Conservation (phyloP, 2,329 filamentous ascomycete genomes). For the Sporothrix phasma region DNA sequence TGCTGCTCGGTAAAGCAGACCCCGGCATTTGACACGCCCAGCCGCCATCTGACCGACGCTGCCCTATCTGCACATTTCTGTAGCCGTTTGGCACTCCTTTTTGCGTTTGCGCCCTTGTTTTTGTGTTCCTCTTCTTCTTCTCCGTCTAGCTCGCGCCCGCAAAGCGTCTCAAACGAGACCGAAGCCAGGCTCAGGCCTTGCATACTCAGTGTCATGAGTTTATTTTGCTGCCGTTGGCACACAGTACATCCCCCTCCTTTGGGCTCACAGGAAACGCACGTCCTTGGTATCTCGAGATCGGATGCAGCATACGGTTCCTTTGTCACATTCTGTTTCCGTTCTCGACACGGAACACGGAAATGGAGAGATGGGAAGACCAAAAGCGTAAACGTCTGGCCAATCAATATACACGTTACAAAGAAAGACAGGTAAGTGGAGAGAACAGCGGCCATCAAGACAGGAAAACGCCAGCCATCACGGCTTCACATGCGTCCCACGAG, state of each 20-base stretch:
- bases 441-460: not conserved
- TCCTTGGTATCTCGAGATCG: not conserved
- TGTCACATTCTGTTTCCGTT: not conserved
- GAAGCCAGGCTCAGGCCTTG: not conserved
- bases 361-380: not conserved
- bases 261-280: not conserved
- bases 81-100: too few relatives aligned
- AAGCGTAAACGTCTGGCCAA: too few relatives aligned
- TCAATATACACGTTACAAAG: too few relatives aligned
- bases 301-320: too few relatives aligned
- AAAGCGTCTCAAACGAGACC: not conserved
- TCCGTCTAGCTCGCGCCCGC: not conserved
- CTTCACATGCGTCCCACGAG: not conserved
- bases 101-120: too few relatives aligned
- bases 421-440: not conserved
- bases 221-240: not conserved
- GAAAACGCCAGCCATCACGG: not conserved
- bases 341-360: not conserved
- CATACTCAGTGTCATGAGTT: not conserved
- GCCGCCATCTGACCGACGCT: slow-evolving; percentile 5
- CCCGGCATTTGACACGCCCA: not conserved
- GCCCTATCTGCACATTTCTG: too few relatives aligned
- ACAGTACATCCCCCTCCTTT: not conserved
- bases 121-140: not conserved
- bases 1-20: slow-evolving; percentile 16